Base-by-base conservation (phyloP, 257 asterid species). In the Primulina huaijiensis region DNA sequence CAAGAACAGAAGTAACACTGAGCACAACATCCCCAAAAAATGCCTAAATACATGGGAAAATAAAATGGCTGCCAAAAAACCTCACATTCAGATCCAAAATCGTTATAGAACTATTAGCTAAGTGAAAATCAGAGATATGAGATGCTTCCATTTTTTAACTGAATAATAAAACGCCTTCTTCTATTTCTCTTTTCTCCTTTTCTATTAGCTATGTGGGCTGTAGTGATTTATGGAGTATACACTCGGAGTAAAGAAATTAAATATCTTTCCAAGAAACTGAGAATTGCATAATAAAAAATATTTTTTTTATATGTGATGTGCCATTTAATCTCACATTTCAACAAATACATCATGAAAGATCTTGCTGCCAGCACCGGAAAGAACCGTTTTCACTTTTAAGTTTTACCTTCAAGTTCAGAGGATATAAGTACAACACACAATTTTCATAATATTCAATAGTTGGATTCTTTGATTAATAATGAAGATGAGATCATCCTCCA, bases 311-410 rank as follows among this genome's bases (percentile, higher is more conserved):
- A 14, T 33, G 60, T 64, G 72, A 40, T 71, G 27, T 66, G n/a
- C 62, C 38, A 61, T 57, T 34, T 60, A 35, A 58, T 68, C 75
- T 70, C 75, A 60, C 65, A 64, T 43, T 62, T 69, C 34, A 59
- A 56, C 25, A 64, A 37, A 8, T 43, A 30, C 67, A 58, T 43
- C 43, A 60, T 21, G 52, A 19, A 69, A 62, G 20, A 59, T 70
- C 72, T 62, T 60, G 65, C 60, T 60, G 65, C 60, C 64, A 66
- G 52, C 61, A 70, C 60, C 40, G 69, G 72, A 72, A 72, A 21
- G 43, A 46, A 52, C 53, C 17, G 3, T 43, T 64, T 67, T 67
- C 30, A 52, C 43, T 30, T 67, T 8, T 27, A 17, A 64, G 3
- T 27, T 62, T 27, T 21, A 62, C 14, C 52, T 21, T 40, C 50